Evolutionary conservation across 352 stramenopile species (phyloP), one percentile per base, ranked within the genome.

Genomic region (Aphanomyces stellatus): DNA sequence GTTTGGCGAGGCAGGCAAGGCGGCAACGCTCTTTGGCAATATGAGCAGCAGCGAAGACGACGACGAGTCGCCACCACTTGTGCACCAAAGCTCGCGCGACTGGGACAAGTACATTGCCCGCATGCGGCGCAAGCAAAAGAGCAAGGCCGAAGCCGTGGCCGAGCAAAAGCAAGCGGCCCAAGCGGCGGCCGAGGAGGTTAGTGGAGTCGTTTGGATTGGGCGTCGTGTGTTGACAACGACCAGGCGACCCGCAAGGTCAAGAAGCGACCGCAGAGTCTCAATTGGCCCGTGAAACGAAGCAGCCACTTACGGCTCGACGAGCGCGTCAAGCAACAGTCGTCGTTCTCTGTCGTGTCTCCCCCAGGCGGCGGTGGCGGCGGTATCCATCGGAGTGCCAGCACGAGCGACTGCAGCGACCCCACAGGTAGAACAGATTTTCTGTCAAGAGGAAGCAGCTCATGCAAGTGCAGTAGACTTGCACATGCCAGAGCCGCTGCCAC

Each of bases 61-160:
- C 7, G 42, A 67, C 19, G 25, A 55, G 10, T 15, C 33, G 10
- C 40, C 17, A n/a, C 17, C n/a, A 24, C 24, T 34, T 5, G 25
- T 24, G 24, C 22, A 19, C n/a, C n/a, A n/a, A 31, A 22, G 28
- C 22, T 63, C 57, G 28, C 13, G n/a, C 24, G 48, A 49, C n/a
- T 67, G 60, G 60, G 60, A 67, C 33, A 37, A 49, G 40, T 67
- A 67, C 49, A 67, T 67, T 67, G 60, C 57, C 2, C 60, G 60
- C 4, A 13, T 57, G 8, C 60, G 60, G 24, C 43, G 49, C 7
- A 67, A 67, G 34, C 60, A 67, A 46, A 56, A 57, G 28, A 59
- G n/a, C 17, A 49, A 67, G 35, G 60, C 60, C 28, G 57, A 67
- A 57, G 49, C 49, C 11, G 17, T 57, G 5, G 49, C 49, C 11